A percentile compares a stretch with the other conserved stretches of the same genome.
Conservation (phyloP, 192 early-diverging fungal genomes). For the Umbelopsis sp. region DNA sequence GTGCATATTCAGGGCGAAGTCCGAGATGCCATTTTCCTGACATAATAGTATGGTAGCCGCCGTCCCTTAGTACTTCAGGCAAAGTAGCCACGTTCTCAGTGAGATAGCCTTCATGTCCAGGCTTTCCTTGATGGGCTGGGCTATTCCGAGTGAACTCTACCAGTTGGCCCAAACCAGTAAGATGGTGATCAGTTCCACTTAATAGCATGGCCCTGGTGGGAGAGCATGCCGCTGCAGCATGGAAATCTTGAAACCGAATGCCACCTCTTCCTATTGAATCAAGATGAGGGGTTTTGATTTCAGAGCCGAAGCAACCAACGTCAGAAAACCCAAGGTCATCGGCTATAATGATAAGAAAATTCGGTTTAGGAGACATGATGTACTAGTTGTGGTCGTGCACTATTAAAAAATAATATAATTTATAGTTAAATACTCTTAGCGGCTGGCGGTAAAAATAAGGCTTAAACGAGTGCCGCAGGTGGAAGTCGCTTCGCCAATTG, state of each 20-base stretch:
- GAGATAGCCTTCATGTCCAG: constrained; percentile 23
- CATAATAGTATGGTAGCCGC: constrained; percentile 20
- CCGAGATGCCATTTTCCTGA: constrained; percentile 26
- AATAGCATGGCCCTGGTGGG: constrained; percentile 15
- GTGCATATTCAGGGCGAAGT: constrained; percentile 14
- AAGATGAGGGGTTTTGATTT: constrained; percentile 19
- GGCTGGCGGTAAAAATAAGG: neutral
- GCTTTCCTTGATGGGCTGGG: constrained; percentile 20
- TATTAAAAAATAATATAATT: neutral
- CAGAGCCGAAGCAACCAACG: constrained; percentile 17
- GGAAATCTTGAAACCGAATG: constrained; percentile 16
- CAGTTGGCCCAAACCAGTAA: constrained; percentile 14
- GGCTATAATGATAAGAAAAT: constrained; percentile 19
- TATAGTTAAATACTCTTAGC: neutral
- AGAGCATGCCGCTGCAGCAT: constrained; percentile 24
- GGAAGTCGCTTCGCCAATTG: too few species aligned
- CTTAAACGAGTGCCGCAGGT: too few species aligned
- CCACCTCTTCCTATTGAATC: constrained; percentile 9
- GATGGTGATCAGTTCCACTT: constrained; percentile 19
- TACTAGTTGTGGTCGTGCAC: neutral
- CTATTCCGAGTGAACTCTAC: constrained; percentile 18
- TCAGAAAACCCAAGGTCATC: constrained; percentile 24
- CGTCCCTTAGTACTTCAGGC: constrained; percentile 17
- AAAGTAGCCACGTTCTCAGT: constrained; percentile 18
- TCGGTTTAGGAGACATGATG: constrained; percentile 12